These are phyloP conservation scores for Tremellales sp. DNA, from an alignment of 1,284 basidiomycete genomes.

Conservation along the genomic window DNA sequence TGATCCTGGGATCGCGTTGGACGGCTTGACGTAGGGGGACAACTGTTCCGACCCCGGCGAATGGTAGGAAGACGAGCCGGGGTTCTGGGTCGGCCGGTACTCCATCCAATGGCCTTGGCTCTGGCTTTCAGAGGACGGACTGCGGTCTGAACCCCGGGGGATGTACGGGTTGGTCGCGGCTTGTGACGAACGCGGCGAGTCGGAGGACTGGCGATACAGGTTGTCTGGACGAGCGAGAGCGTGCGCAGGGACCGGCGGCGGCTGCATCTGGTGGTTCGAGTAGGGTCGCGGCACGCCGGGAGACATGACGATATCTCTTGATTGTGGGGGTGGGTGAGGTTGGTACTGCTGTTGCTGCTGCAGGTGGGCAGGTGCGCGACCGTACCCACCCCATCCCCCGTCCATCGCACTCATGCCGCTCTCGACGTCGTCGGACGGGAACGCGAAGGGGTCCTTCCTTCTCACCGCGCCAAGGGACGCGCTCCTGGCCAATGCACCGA, in stretches of 20 bases:
- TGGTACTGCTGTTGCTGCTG: conserved; percentile 8
- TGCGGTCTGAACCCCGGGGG: conserved; percentile 31
- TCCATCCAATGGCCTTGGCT: conserved; percentile 24
- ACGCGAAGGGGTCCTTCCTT: conserved; percentile 45
- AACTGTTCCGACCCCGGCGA: conserved; percentile 32
- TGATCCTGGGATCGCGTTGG: conserved; percentile 17
- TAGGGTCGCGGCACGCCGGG: conserved; percentile 7
- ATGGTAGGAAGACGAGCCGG: conserved; percentile 27
- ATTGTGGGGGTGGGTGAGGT: conserved; percentile 1
- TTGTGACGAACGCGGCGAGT: neutral
- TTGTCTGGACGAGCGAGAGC: conserved; percentile 11
- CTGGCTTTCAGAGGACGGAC: conserved; percentile 14
- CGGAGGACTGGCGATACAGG: neutral
- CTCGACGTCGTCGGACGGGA: conserved; percentile 47
- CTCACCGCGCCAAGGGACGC: conserved; percentile 42
- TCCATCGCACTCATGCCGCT: conserved; percentile 41
- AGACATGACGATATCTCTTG: conserved; percentile 30
- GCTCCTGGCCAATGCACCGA: conserved; percentile 39
- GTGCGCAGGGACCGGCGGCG: conserved; percentile 31
- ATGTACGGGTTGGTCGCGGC: conserved; percentile 31
- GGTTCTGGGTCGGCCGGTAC: conserved; percentile 22
- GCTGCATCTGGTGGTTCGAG: conserved; percentile 23
- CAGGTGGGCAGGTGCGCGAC: conserved; percentile 11
- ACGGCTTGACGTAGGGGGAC: conserved; percentile 27
- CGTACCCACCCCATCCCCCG: conserved; percentile 12